Conservation (phyloP, 2,329 filamentous ascomycete genomes). For the Cytospora paraplurivora region DNA sequence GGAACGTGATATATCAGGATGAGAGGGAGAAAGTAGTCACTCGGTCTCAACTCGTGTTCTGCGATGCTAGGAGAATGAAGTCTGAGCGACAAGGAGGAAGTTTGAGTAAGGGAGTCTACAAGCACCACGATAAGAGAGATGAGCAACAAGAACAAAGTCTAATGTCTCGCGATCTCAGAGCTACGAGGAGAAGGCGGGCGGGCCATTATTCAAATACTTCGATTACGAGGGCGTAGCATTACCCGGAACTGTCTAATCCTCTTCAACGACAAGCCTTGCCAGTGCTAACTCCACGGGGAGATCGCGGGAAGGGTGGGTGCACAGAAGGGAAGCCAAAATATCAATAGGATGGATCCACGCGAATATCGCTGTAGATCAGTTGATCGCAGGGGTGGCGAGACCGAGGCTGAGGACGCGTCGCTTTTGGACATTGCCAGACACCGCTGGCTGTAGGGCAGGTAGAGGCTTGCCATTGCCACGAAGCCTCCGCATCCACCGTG, state of each 20-base stretch:
- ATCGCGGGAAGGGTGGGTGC: slow-evolving; percentile 1
- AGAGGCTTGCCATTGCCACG: not conserved
- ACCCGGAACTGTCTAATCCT: not conserved
- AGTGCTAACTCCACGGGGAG: not conserved
- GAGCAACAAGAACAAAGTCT: not conserved
- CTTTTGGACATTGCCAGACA: not conserved
- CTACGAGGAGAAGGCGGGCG: slow-evolving; percentile 6
- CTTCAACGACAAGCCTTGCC: not conserved
- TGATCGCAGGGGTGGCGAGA: not conserved
- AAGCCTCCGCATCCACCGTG: not conserved
- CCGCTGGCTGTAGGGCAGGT: not conserved
- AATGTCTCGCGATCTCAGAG: not conserved
- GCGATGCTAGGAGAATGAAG: not conserved
- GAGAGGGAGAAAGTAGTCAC: not conserved
- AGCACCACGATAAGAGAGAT: not conserved
- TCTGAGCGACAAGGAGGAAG: not conserved
- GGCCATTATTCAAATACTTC: slow-evolving; percentile 16
- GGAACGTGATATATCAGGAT: not conserved
- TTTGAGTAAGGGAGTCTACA: not conserved
- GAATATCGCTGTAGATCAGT: not conserved
- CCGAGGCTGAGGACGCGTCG: not conserved
- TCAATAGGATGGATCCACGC: not conserved
- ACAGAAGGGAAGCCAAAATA: not conserved
- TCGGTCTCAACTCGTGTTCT: not conserved
- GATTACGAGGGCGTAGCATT: not conserved